phyloP scores from a whole-genome alignment of 2,329 filamentous ascomycete species.

The Venturia pyrina region DNA sequence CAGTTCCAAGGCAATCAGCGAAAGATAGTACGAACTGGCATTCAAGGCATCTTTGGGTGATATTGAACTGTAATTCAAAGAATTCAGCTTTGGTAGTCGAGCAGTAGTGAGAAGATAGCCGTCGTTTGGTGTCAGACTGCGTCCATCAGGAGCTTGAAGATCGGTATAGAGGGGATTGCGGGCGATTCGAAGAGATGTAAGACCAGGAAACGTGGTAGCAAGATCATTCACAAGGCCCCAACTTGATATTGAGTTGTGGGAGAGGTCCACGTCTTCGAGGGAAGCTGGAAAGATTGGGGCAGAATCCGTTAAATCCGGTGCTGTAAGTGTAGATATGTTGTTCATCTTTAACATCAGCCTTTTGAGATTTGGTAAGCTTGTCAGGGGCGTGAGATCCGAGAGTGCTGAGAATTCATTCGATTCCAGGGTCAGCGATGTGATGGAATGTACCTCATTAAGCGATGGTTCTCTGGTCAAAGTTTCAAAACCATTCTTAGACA shows the following conservation, averaged over 20 bases:
- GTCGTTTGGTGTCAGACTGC: constrained; percentile 53
- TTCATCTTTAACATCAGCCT: constrained; percentile 63
- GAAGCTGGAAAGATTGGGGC: constrained; percentile 21
- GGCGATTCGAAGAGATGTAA: constrained; percentile 66
- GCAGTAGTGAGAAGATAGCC: constrained; percentile 82
- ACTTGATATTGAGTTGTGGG: constrained; percentile 36
- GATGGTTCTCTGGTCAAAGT: constrained; percentile 9
- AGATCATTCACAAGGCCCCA: constrained; percentile 71
- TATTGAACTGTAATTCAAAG: constrained; percentile 63
- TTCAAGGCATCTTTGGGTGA: constrained; percentile 67
- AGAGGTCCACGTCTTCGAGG: constrained; percentile 33
- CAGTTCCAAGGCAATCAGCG: constrained; percentile 68
- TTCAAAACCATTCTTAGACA: constrained; percentile 2
- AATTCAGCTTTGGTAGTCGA: constrained; percentile 56
- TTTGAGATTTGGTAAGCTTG: constrained; percentile 43
- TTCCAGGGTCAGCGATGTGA: constrained; percentile 18
- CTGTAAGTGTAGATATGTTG: constrained; percentile 42
- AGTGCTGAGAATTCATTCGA: constrained; percentile 50
- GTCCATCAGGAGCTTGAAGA: constrained; percentile 32
- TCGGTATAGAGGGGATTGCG: constrained; percentile 75
- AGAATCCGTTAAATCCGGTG: constrained; percentile 10
- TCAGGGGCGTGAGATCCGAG: constrained; percentile 48
- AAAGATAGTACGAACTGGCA: constrained; percentile 89
- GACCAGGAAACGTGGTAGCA: constrained; percentile 56
- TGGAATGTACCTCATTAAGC: constrained; percentile 17